Evolutionary conservation across 768 basidiomycete species (phyloP).

Genomic region (Trametes sanguinea): DNA sequence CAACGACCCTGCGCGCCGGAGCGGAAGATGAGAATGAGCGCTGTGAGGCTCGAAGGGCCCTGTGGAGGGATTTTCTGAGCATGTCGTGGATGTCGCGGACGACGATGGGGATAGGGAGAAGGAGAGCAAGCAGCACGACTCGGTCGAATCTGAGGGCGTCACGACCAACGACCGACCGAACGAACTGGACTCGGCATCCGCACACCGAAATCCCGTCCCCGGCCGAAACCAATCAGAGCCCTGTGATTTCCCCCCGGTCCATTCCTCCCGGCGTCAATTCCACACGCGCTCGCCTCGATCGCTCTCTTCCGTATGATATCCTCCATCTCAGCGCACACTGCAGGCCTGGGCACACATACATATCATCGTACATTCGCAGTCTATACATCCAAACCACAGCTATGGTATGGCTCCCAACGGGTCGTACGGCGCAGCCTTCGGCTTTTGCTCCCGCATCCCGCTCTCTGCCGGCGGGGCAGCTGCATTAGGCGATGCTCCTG

Average conservation of each 20-base stretch:
- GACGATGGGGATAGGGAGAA: conserved; percentile 17
- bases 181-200: conserved; percentile 19
- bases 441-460: conserved; percentile 25
- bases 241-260: conserved; percentile 24
- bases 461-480: conserved; percentile 5
- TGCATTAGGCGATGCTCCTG: background rate
- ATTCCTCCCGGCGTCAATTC: conserved; percentile 14
- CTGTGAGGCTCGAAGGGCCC: conserved; percentile 46
- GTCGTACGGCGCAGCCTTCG: conserved; percentile 27
- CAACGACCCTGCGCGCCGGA: conserved; percentile 59
- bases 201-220: conserved; percentile 27
- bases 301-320: background rate
- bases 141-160: conserved; percentile 1
- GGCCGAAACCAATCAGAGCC: conserved; percentile 27
- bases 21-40: conserved; percentile 71
- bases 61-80: conserved; percentile 66
- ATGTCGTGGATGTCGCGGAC: conserved; percentile 40
- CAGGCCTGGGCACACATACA: too few species aligned
- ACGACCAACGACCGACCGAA: background rate
- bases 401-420: conserved; percentile 34
- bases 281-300: background rate
- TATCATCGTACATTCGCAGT: too few species aligned
- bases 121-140: conserved; percentile 6
- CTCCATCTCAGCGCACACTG: too few species aligned
- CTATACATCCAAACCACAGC: background rate